Evolutionary conservation across 1,284 basidiomycete genomes (phyloP).

Genomic region (Microbotryum lychnidis-dioicae): DNA sequence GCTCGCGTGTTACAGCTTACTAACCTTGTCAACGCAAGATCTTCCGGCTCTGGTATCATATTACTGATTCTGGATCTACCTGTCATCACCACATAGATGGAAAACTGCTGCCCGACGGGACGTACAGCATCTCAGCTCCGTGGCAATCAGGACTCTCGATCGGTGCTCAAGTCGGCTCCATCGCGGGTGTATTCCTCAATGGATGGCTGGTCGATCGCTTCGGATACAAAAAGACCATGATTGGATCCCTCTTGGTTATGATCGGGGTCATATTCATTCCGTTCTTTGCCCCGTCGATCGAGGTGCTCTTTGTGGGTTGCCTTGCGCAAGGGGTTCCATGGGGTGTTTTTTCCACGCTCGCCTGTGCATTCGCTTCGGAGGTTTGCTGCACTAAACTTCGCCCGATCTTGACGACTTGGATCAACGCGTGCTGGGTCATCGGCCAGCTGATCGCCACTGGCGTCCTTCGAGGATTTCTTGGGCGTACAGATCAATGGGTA

Average conservation of each 20-base stretch:
- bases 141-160: slow-evolving; percentile 47
- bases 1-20: no score
- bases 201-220: slow-evolving; percentile 39
- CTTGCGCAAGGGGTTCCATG: slow-evolving; percentile 36
- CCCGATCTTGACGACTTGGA: slow-evolving; percentile 34
- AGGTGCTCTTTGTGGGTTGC: slow-evolving; percentile 40
- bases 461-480: slow-evolving; percentile 36
- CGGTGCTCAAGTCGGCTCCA: slow-evolving; percentile 37
- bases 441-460: slow-evolving; percentile 43
- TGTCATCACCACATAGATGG: no score
- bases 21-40: no score
- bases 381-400: slow-evolving; percentile 46
- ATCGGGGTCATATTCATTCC: slow-evolving; percentile 39
- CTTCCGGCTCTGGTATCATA: no score
- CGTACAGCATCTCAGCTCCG: slow-evolving; percentile 43
- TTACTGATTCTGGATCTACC: no score
- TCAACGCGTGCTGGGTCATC: slow-evolving; percentile 36
- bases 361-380: slow-evolving; percentile 47
- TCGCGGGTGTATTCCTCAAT: slow-evolving; percentile 43
- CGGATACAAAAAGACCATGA: slow-evolving; percentile 39
- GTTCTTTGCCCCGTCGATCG: slow-evolving; percentile 42
- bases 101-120: slow-evolving; percentile 16
- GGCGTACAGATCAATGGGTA: no score
- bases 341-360: slow-evolving; percentile 44
- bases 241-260: slow-evolving; percentile 37